Evolutionary conservation across 1,284 basidiomycete species (phyloP).

Genomic region (Fomitopsis betulina): DNA sequence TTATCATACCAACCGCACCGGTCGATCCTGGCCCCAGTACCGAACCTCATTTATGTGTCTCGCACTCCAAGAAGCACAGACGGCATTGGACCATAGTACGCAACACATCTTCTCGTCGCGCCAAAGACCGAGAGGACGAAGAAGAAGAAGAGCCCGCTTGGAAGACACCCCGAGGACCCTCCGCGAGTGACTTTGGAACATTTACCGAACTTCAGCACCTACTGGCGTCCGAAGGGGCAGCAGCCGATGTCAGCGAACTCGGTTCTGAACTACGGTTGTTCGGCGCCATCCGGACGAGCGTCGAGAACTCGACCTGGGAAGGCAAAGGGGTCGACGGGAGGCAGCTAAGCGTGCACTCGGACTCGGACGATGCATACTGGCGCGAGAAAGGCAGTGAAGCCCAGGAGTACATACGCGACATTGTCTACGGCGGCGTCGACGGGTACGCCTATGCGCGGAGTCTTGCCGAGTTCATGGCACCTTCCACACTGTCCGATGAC

Average conservation of each 20-base stretch:
- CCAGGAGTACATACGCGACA: conserved; percentile 58
- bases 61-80: conserved; percentile 14
- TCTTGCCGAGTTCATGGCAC: conserved; percentile 60
- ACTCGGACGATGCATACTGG: conserved; percentile 39
- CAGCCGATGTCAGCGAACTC: conserved; percentile 26
- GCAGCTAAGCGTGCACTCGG: conserved; percentile 8
- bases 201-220: conserved; percentile 46
- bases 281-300: conserved; percentile 21
- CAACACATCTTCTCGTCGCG: conserved; percentile 36
- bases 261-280: conserved; percentile 34
- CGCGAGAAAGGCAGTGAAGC: conserved; percentile 43
- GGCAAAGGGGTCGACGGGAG: conserved; percentile 1
- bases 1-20: conserved; percentile 24
- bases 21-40: conserved; percentile 6
- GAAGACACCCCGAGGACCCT: conserved; percentile 47
- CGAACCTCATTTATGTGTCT: conserved; percentile 2
- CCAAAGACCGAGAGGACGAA: conserved; percentile 43
- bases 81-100: conserved; percentile 40
- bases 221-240: conserved; percentile 43
- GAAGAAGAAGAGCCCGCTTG: conserved; percentile 34
- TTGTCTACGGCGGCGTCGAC: conserved; percentile 72
- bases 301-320: conserved; percentile 15
- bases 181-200: conserved; percentile 56
- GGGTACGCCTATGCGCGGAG: conserved; percentile 71
- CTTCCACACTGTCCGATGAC: conserved; percentile 14